Evolutionary conservation across 345 rosid species (phyloP).

Genomic region (Ceriops decandra): DNA sequence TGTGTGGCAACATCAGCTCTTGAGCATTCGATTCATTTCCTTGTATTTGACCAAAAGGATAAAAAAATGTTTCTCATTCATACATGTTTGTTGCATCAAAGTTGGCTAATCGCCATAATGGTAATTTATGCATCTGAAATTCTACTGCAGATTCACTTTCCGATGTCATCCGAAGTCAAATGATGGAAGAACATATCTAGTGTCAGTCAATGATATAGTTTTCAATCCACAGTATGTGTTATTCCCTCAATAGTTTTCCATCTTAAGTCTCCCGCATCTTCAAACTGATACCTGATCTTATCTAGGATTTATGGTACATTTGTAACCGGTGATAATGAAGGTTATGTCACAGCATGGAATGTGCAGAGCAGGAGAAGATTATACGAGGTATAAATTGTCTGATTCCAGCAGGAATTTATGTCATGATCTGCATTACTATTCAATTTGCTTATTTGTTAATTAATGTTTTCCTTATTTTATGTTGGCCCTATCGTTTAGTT

Average conservation of each 20-base stretch:
- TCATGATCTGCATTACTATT: neutral
- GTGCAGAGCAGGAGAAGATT: conserved; percentile 60
- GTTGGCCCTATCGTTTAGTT: conserved; percentile 42
- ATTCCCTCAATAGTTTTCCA: conserved; percentile 13
- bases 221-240: conserved; percentile 60
- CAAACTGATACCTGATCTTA: conserved; percentile 12
- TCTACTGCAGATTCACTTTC: conserved; percentile 56
- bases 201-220: conserved; percentile 60
- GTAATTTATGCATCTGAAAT: neutral
- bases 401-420: neutral
- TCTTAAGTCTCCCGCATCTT: conserved; percentile 8
- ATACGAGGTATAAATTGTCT: conserved; percentile 47
- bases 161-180: conserved; percentile 72
- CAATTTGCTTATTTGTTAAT: neutral
- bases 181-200: conserved; percentile 51
- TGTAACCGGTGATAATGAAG: conserved; percentile 76
- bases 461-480: neutral
- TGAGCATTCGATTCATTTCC: neutral
- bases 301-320: conserved; percentile 54
- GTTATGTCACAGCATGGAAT: conserved; percentile 65
- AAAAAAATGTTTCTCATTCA: neutral
- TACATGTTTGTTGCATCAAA: neutral
- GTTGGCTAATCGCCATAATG: neutral
- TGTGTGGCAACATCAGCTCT: neutral
- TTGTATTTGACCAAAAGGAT: neutral